phyloP scores from a whole-genome alignment of 495 filamentous ascomycete genomes.

The Lophiotrema nucula region DNA sequence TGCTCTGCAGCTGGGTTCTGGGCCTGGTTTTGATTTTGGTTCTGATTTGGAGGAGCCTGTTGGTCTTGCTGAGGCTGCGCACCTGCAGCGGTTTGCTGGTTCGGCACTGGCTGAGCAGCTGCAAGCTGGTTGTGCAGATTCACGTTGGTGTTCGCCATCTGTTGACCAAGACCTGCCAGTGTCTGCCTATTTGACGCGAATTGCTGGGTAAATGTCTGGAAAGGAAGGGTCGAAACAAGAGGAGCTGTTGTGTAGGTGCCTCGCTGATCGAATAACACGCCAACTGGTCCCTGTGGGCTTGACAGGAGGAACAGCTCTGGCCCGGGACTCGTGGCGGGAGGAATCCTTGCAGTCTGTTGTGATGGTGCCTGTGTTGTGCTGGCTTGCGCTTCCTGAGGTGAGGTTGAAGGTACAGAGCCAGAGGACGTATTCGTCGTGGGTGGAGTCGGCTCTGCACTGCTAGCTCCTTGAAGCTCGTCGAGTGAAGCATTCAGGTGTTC shows the following conservation, averaged over 20 bases:
- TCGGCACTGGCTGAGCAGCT: constrained; percentile 2
- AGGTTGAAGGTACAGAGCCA: neutral
- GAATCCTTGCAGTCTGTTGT: neutral
- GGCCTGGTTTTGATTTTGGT: constrained; percentile 19
- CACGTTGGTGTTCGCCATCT: constrained; percentile 13
- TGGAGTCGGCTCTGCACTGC: neutral
- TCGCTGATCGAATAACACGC: constrained; percentile 29
- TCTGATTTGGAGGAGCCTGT: constrained; percentile 4
- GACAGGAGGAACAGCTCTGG: constrained; percentile 32
- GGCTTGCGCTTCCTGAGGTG: neutral
- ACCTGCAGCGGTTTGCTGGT: constrained; percentile 4
- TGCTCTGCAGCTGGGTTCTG: constrained; percentile 7
- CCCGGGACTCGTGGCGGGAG: neutral
- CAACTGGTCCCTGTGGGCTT: constrained; percentile 31
- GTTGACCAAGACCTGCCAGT: constrained; percentile 22
- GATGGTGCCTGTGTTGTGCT: neutral
- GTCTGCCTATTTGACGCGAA: constrained; percentile 28
- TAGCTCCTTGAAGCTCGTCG: constrained; percentile 1
- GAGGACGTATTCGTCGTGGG: neutral
- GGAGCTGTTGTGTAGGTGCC: constrained; percentile 31
- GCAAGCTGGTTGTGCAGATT: constrained; percentile 16
- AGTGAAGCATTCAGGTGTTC: constrained; percentile 11
- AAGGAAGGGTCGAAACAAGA: constrained; percentile 23
- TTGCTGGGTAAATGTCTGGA: constrained; percentile 30
- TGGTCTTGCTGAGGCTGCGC: constrained; percentile 5